Percentiles rank a stretch among this genome's conserved stretches.
Evolutionary conservation across 2,329 filamentous ascomycete genomes (phyloP).

Genomic region (Cyphellophora europaea): DNA sequence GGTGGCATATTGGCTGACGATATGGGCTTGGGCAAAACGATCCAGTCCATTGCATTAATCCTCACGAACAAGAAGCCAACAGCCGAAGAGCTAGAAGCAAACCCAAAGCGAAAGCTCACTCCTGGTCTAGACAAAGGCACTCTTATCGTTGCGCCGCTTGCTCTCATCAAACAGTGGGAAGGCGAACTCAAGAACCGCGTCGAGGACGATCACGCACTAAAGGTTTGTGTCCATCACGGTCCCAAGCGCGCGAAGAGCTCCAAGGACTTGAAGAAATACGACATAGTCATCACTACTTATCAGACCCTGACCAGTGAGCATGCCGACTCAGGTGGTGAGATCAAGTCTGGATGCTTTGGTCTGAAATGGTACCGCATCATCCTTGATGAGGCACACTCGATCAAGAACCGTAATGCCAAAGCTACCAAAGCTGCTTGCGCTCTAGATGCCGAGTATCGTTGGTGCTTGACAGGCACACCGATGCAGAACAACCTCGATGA

Average conservation of each 20-base stretch:
- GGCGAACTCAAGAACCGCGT: slow-evolving; percentile 82
- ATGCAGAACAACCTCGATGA: slow-evolving; percentile 99
- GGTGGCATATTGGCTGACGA: slow-evolving; percentile 95
- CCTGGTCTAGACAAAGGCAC: slow-evolving; percentile 66
- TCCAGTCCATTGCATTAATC: slow-evolving; percentile 85
- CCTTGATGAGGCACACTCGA: slow-evolving; percentile 91
- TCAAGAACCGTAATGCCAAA: slow-evolving; percentile 97
- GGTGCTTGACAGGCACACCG: slow-evolving; percentile 92
- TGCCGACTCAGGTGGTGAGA: slow-evolving; percentile 50
- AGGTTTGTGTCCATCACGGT: slow-evolving; percentile 85
- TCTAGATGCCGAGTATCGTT: slow-evolving; percentile 75
- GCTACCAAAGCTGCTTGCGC: slow-evolving; percentile 86
- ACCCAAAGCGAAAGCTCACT: slow-evolving; percentile 55
- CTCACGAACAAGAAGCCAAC: slow-evolving; percentile 69
- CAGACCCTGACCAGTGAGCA: slow-evolving; percentile 91
- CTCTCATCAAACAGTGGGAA: slow-evolving; percentile 96
- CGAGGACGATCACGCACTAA: slow-evolving; percentile 56
- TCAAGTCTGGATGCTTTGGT: slow-evolving; percentile 77
- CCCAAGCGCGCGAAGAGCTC: slow-evolving; percentile 71
- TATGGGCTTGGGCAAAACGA: slow-evolving; percentile 90
- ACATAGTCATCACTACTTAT: slow-evolving; percentile 96
- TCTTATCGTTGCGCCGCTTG: slow-evolving; percentile 83
- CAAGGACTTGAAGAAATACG: slow-evolving; percentile 70
- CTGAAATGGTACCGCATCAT: slow-evolving; percentile 93
- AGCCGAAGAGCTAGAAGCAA: slow-evolving; percentile 28